Percentiles rank a stretch among this genome's conserved stretches.
Conservation (phyloP, 2,329 filamentous ascomycete species). For the Colletotrichum euphorbiae region DNA sequence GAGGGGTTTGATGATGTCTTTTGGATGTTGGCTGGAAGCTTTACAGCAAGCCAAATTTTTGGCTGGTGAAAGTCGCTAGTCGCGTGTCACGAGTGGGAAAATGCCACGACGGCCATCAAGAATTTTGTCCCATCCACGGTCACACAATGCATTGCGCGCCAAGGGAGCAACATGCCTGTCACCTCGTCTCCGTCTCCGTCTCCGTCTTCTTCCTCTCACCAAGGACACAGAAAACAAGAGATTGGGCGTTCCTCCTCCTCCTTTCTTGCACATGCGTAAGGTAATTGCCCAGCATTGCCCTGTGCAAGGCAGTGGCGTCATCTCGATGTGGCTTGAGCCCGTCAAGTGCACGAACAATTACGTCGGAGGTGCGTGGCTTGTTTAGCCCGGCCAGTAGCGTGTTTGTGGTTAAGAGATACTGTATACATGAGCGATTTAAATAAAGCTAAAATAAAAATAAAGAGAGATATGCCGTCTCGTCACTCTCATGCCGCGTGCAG, state of each 20-base stretch:
- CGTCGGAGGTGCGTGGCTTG: constrained; percentile 22
- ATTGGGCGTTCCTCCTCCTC: neutral
- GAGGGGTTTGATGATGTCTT: too few relatives aligned
- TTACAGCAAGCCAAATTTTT: neutral
- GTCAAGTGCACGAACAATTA: constrained; percentile 32
- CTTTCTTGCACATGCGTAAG: constrained; percentile 24
- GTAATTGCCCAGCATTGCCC: constrained; percentile 24
- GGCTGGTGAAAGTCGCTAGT: constrained; percentile 12
- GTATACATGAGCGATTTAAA: neutral
- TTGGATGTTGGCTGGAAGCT: too few relatives aligned
- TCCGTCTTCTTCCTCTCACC: neutral
- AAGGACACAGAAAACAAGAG: neutral
- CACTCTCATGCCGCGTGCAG: too few relatives aligned
- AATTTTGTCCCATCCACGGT: constrained; percentile 10
- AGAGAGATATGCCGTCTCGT: neutral
- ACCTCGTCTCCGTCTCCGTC: constrained; percentile 11
- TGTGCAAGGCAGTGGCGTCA: constrained; percentile 37
- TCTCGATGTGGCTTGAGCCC: constrained; percentile 32
- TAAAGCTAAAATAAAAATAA: constrained; percentile 11
- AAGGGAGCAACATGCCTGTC: constrained; percentile 12
- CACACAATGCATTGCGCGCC: constrained; percentile 6
- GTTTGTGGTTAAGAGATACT: neutral
- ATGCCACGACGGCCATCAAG: constrained; percentile 29
- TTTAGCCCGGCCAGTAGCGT: neutral
- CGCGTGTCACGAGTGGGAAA: constrained; percentile 29